Evolutionary conservation across 129 eudicot species (phyloP).

Genomic region (Gnaphalium uliginosum): DNA sequence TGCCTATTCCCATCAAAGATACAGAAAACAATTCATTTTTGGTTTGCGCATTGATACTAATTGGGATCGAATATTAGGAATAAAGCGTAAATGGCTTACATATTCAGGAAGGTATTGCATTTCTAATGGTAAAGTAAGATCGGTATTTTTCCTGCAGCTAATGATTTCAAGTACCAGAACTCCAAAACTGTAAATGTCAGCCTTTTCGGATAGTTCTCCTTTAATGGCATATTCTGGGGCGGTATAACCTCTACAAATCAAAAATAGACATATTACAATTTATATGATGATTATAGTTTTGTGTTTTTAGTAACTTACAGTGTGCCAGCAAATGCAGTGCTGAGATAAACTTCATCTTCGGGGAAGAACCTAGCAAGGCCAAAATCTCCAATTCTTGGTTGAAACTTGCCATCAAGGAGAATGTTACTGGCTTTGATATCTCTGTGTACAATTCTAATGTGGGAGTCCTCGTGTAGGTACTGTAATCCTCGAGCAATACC

Average conservation of each 20-base stretch:
- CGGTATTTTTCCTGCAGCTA: conserved; percentile 61
- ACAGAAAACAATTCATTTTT: neutral
- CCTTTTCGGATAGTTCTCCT: conserved; percentile 78
- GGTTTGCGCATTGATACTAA: too few relatives aligned
- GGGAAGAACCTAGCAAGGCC: conserved; percentile 78
- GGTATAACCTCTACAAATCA: conserved; percentile 64
- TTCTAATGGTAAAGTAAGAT: conserved; percentile 61
- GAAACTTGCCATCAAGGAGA: conserved; percentile 61
- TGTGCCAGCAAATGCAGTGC: conserved; percentile 72
- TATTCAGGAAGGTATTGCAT: conserved; percentile 78
- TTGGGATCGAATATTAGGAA: neutral
- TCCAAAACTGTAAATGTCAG: conserved; percentile 68
- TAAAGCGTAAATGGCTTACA: conserved; percentile 33
- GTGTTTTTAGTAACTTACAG: conserved; percentile 38
- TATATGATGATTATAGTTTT: neutral
- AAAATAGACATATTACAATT: neutral
- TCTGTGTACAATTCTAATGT: conserved; percentile 62
- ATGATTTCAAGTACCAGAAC: conserved; percentile 67
- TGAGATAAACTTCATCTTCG: conserved; percentile 67
- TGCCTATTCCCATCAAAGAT: conserved; percentile 39
- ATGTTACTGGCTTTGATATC: conserved; percentile 79
- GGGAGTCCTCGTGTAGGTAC: conserved; percentile 75
- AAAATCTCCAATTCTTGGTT: conserved; percentile 68
- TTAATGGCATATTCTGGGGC: conserved; percentile 75
- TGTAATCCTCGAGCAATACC: conserved; percentile 69